Base-by-base conservation (phyloP, 2,329 filamentous ascomycete species). In the Metarhizium humberi region DNA sequence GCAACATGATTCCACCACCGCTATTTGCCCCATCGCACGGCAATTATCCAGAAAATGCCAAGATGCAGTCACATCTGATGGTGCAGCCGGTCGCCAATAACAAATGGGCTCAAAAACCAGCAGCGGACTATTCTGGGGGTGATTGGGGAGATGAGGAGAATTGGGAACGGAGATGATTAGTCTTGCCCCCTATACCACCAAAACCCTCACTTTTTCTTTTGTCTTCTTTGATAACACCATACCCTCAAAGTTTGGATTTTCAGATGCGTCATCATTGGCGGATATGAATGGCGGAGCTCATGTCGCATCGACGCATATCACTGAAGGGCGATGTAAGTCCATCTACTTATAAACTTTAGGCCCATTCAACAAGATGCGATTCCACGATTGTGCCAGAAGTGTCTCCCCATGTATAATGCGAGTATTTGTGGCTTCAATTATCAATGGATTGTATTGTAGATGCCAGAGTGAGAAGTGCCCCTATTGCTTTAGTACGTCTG, bases 101-200 rank as follows among this genome's bases (percentile, higher is more conserved):
- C 43, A 63, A 61, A 45, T 66, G 63, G 65, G 56, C 59, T 7
- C 60, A 59, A 48, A 61, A 57, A 13, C 57, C 64, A 7, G 59
- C 61, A 0, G 60, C 55, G 10, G 65, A 68, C 53, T 67, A 67
- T 36, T 67, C 66, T 0, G 66, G 66, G 3, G 63, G 60, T 2
- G 64, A 60, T 18, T 67, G 65, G 66, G 65, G 63, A 1, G 57
- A 60, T 51, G 59, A 61, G 6, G 58, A 57, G 14, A 16, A 38
- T 43, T 55, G 48, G 51, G 30, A 42, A 20, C 45, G 53, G 25
- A 30, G 20, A 48, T 55, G 6, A 55, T 25, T 14, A 10, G 4
- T 29, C 42, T n/a, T 48, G 16, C 11, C 25, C 25, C 25, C 25
- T 25, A 25, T 25, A 25, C 25, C 25, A 25, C 25, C 25, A 25